Evolutionary conservation across 2,329 filamentous ascomycete genomes (phyloP), one percentile per base, ranked within the genome.

Genomic region (Cercospora brassicicola): DNA sequence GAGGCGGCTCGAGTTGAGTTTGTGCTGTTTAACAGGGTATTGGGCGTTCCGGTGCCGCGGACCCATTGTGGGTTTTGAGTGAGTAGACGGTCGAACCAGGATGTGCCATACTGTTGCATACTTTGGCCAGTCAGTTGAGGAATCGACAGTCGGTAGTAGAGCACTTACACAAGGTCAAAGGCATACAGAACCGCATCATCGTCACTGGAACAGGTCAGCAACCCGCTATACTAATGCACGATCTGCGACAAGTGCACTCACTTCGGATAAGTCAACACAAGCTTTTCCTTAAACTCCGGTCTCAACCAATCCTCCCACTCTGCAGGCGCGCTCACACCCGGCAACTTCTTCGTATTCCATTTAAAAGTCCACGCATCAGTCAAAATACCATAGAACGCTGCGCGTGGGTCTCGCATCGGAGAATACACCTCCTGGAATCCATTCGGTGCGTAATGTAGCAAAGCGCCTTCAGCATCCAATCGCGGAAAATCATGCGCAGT

Each of bases 41-140:
- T 30, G 6, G 30, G 55, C 10, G 55, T 59, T 18, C 31, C n/a
- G 30, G 55, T 33, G 3, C 55, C 55, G 15, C 55, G 55, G 11
- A 59, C 55, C 55, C 55, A 59, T 36, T 59, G 55, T 10, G 55
- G 55, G 3, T 59, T 59, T n/a, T 59, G 55, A 36, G 30, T 23
- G n/a, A 59, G 55, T 7, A 59, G 55, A 23, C 55, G 30, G 9
- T 59, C 30, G n/a, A 59, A 59, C 55, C 55, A 59, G 55, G 55
- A 59, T 10, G 31, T 28, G 55, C 55, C 55, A 3, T 59, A 59
- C 23, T 36, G 55, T 31, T 59, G 55, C 55, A 57, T 57, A 9
- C 30, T 31, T 10, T 10, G 30, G 9, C 8, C 30, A 31, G 30
- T 31, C 30, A 31, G 30, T 23, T 23, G 23, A 23, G 23, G 23